These are phyloP conservation scores for Bauhinia variegata DNA, from an alignment of 306 rosid species.

Conservation along the genomic window DNA sequence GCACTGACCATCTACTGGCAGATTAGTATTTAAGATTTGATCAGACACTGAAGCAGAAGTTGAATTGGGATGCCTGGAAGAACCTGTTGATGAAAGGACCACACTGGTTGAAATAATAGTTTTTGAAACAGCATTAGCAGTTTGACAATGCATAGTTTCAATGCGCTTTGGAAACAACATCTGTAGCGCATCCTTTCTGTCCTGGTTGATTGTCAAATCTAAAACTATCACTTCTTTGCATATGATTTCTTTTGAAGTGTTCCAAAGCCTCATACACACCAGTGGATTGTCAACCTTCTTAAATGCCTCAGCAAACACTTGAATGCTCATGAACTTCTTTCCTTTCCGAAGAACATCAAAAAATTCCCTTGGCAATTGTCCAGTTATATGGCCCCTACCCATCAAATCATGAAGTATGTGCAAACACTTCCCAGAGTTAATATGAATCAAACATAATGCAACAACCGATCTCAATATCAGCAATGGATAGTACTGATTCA, in stretches of 20 bases:
- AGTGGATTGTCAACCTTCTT: conserved; percentile 51
- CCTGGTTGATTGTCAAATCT: conserved; percentile 36
- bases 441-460: conserved; percentile 47
- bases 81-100: conserved; percentile 16
- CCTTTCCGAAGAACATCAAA: conserved; percentile 27
- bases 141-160: conserved; percentile 8
- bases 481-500: conserved; percentile 30
- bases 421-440: conserved; percentile 36
- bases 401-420: conserved; percentile 34
- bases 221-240: conserved; percentile 48
- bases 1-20: not conserved
- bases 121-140: conserved; percentile 19
- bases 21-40: not conserved
- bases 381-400: conserved; percentile 18
- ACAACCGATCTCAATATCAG: conserved; percentile 53
- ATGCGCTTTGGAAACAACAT: conserved; percentile 38
- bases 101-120: conserved; percentile 8
- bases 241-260: conserved; percentile 2
- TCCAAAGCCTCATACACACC: conserved; percentile 45
- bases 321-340: conserved; percentile 13
- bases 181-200: conserved; percentile 32
- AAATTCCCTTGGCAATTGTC: conserved; percentile 48
- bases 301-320: conserved; percentile 53
- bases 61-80: conserved; percentile 14
- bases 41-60: conserved; percentile 3